Percentiles rank a stretch among this genome's conserved stretches.
phyloP scores from a whole-genome alignment of 2,329 filamentous ascomycete genomes.

The Calonectria honghensis region DNA sequence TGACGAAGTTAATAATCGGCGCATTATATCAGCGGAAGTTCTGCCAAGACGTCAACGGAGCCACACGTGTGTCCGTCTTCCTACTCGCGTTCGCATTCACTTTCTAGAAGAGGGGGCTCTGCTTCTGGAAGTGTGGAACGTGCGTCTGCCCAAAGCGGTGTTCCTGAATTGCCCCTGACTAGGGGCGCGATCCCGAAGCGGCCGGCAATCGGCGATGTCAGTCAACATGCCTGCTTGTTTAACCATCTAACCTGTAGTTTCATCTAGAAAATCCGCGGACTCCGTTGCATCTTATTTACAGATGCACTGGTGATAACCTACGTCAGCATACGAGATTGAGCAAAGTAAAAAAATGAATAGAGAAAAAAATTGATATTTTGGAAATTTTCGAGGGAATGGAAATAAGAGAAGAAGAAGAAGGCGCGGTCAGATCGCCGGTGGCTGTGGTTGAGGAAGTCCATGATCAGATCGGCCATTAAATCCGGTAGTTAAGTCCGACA shows the following conservation, averaged over 20 bases:
- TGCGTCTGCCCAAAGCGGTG: background rate
- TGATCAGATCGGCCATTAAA: background rate
- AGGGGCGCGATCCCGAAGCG: background rate
- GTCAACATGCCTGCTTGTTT: background rate
- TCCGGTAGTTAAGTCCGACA: background rate
- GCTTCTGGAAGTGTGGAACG: background rate
- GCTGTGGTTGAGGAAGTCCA: background rate
- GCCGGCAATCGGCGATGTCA: background rate
- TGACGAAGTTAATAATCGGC: background rate
- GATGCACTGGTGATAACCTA: background rate
- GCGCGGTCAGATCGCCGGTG: fast-evolving
- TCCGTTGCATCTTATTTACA: background rate
- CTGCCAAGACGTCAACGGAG: background rate
- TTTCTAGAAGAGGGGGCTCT: background rate
- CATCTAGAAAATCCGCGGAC: background rate
- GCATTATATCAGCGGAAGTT: conserved; percentile 1
- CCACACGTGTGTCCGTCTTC: background rate
- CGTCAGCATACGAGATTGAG: background rate
- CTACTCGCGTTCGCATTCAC: background rate
- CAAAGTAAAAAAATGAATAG: background rate
- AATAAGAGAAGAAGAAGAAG: background rate
- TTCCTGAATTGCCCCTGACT: background rate
- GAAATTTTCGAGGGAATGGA: background rate
- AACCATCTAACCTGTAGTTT: background rate
- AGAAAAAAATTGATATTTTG: background rate